phyloP scores from a whole-genome alignment of 202 grass and related monocot species.

The Hordeum pubiflorum region DNA sequence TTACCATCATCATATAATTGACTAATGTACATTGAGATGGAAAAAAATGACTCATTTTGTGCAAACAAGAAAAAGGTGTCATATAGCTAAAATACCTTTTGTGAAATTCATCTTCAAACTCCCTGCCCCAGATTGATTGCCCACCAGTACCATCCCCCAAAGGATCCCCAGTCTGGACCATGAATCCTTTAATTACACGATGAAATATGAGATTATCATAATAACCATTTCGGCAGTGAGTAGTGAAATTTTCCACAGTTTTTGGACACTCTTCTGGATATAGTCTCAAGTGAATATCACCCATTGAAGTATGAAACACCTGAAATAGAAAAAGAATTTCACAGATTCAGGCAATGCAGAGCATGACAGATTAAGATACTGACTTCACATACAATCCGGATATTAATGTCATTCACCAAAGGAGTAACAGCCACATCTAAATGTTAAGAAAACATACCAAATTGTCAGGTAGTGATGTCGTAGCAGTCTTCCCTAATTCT shows the following conservation, averaged over 20 bases:
- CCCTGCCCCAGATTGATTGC: slow-evolving; percentile 95
- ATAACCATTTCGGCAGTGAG: slow-evolving; percentile 89
- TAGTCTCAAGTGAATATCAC: slow-evolving; percentile 85
- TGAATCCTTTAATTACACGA: slow-evolving; percentile 95
- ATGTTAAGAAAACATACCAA: slow-evolving; percentile 47
- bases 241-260: slow-evolving; percentile 99
- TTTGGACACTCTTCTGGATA: slow-evolving; percentile 99
- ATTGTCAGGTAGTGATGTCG: slow-evolving; percentile 90
- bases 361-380: neutral
- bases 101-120: slow-evolving; percentile 99
- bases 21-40: neutral
- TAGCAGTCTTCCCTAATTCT: slow-evolving; percentile 80
- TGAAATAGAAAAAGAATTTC: slow-evolving; percentile 25
- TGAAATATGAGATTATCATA: slow-evolving; percentile 99
- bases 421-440: neutral
- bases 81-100: slow-evolving; percentile 53
- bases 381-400: neutral
- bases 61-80: neutral
- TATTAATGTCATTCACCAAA: neutral
- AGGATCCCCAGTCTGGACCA: slow-evolving; percentile 93
- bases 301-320: slow-evolving; percentile 91
- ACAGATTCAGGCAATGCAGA: slow-evolving; percentile 14
- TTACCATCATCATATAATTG: neutral
- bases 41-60: slow-evolving; percentile 10
- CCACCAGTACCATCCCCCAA: slow-evolving; percentile 97